Evolutionary conservation across 176 grass and related monocot species (phyloP), one percentile per base, ranked within the genome.

Genomic region (Hyparrhenia diplandra): DNA sequence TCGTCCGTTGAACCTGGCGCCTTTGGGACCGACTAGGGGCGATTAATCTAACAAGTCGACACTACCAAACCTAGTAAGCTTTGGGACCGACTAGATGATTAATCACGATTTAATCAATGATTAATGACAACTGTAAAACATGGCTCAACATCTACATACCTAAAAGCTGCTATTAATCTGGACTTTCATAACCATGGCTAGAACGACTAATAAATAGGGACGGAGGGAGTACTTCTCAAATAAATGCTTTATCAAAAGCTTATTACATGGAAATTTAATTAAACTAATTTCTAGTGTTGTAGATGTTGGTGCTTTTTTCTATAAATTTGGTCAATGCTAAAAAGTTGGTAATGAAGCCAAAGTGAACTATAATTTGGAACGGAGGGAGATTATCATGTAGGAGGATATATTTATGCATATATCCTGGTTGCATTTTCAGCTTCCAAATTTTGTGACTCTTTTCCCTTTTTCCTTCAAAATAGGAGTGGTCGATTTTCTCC

Each of bases 401-500:
- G 8, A 59, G 30, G 9, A 83, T 87, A 71, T 43, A 51, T 47
- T 80, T 61, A 13, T 74, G 46, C 41, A 39, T 55, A 76, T 76
- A 18, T 55, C 36, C 55, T 46, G 58, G 36, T 61, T 30, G 24
- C 18, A 13, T 82, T 87, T 58, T 74, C 5, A 41, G n/a, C 55
- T 58, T 67, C 23, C 59, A 67, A 62, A 60, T 61, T 73, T 29
- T 89, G 36, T 76, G 77, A 78, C 31, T 68, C 17, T 49, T 77
- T 30, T 30, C 79, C 58, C 91, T 24, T 67, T 64, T 4, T 18
- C 55, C 23, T 25, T 59, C 55, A 25, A 59, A 73, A 58, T 87
- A 99, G 96, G 84, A n/a, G 65, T 47, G 92, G 96, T 30, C 80
- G 75, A 60, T 99, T 93, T n/a, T 70, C 85, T 99, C 71, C 90